phyloP scores from a whole-genome alignment of 2,329 filamentous ascomycete genomes.

The Ascocoryne sarcoides region DNA sequence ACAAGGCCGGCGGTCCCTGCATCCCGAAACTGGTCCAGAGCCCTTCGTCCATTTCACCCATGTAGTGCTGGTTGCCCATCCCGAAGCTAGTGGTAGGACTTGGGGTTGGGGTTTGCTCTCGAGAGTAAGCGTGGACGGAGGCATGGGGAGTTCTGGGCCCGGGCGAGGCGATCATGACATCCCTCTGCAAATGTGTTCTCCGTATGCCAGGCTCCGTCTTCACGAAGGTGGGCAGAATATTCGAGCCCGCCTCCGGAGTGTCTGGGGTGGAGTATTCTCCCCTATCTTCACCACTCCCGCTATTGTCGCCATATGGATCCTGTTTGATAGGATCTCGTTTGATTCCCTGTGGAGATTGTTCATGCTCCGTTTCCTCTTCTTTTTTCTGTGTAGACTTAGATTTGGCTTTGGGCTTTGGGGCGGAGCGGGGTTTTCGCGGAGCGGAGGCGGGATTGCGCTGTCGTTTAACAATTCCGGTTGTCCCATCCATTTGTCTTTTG shows the following conservation, averaged over 20 bases:
- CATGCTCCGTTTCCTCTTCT: neutral
- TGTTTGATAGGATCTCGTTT: neutral
- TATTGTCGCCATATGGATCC: neutral
- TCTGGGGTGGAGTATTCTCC: no score
- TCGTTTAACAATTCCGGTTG: neutral
- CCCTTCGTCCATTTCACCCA: no score
- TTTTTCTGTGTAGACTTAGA: neutral
- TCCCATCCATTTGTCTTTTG: slow-evolving; percentile 42
- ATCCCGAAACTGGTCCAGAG: no score
- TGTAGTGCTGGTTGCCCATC: no score
- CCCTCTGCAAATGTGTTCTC: neutral
- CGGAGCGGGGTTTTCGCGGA: neutral
- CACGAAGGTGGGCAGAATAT: no score
- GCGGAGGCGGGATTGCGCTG: neutral
- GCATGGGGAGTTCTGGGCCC: neutral
- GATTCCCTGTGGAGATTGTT: neutral
- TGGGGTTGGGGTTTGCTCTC: neutral
- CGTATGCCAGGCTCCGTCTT: neutral
- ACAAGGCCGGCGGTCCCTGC: no score
- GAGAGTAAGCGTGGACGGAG: neutral
- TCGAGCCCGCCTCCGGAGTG: no score
- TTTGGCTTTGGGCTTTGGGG: neutral
- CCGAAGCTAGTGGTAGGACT: neutral
- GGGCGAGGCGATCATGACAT: neutral
- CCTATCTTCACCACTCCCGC: no score